Conservation (phyloP, 2,329 filamentous ascomycete species). For the Thermothelomyces thermophilus region DNA sequence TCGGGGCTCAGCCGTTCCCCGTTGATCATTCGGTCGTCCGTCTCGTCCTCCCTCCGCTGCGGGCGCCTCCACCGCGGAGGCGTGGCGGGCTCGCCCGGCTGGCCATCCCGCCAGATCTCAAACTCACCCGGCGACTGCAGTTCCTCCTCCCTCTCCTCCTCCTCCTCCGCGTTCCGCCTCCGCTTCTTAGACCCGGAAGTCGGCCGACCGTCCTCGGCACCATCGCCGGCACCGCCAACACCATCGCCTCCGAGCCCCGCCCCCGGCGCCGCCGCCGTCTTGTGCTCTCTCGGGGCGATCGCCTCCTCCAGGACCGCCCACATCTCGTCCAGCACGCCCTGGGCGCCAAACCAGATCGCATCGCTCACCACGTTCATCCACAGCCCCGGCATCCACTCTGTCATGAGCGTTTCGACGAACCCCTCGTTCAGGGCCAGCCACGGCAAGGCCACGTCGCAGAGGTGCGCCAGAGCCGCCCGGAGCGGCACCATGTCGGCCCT, state of each 20-base stretch:
- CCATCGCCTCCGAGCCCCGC: too few relatives aligned
- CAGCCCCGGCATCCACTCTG: background rate
- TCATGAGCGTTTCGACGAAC: slow-evolving; percentile 19
- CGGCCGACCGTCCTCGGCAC: too few relatives aligned
- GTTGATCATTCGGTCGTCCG: background rate
- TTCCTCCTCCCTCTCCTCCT: background rate
- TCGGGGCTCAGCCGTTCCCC: background rate
- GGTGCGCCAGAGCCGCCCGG: slow-evolving; percentile 23
- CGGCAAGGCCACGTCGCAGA: slow-evolving; percentile 24
- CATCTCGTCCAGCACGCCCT: background rate
- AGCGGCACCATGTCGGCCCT: slow-evolving; percentile 16
- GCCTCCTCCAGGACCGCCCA: too few relatives aligned
- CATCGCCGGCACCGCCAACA: background rate
- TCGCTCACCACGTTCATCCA: background rate
- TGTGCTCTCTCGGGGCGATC: too few relatives aligned
- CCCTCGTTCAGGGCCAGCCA: slow-evolving; percentile 20
- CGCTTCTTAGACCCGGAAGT: too few relatives aligned
- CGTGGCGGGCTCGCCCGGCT: background rate
- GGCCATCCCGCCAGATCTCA: background rate
- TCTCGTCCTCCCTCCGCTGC: background rate
- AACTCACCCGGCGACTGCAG: too few relatives aligned
- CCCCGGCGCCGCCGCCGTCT: too few relatives aligned
- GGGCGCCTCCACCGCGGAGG: background rate
- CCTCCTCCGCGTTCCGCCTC: background rate
- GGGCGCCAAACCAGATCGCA: background rate